phyloP scores from a whole-genome alignment of 1,139 yeast species.

The Lodderomyces elongisporus region DNA sequence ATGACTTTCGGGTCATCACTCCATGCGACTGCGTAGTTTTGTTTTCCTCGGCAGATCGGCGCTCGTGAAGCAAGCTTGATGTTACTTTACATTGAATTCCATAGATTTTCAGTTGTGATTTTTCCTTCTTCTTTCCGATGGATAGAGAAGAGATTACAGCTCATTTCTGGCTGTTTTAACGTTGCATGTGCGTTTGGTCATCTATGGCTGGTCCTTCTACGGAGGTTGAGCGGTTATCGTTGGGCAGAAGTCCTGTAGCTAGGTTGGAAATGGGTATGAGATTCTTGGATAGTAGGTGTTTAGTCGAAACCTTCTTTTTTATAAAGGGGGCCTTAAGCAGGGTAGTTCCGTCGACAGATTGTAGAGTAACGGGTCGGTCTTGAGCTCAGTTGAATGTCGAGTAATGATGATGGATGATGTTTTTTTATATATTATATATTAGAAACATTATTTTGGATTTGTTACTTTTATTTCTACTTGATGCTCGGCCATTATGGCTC shows the following conservation, averaged over 20 bases:
- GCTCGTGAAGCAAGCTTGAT: slow-evolving; percentile 59
- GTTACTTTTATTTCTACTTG: slow-evolving; percentile 24
- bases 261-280: slow-evolving; percentile 21
- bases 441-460: slow-evolving; percentile 3
- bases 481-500: slow-evolving; percentile 49
- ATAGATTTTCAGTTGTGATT: slow-evolving; percentile 2
- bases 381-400: slow-evolving; percentile 48
- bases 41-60: slow-evolving; percentile 56
- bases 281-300: slow-evolving; percentile 8
- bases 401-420: slow-evolving; percentile 2
- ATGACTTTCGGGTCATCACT: slow-evolving; percentile 23
- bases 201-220: slow-evolving; percentile 40
- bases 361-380: slow-evolving; percentile 57
- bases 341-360: slow-evolving; percentile 88
- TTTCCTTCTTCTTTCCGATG: too few species aligned
- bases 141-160: slow-evolving; percentile 2
- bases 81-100: slow-evolving; percentile 8
- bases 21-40: slow-evolving; percentile 26
- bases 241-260: slow-evolving; percentile 11
- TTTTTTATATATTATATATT: background rate
- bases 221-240: slow-evolving; percentile 47
- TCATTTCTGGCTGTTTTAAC: slow-evolving; percentile 7
- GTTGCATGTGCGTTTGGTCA: slow-evolving; percentile 17
- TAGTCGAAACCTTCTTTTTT: slow-evolving; percentile 15
- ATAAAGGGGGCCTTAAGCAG: slow-evolving; percentile 48